A percentile compares a stretch with the other conserved stretches of the same genome.
Evolutionary conservation across 305 asterid genomes (phyloP).

Genomic region (Fraxinus angustifolia): DNA sequence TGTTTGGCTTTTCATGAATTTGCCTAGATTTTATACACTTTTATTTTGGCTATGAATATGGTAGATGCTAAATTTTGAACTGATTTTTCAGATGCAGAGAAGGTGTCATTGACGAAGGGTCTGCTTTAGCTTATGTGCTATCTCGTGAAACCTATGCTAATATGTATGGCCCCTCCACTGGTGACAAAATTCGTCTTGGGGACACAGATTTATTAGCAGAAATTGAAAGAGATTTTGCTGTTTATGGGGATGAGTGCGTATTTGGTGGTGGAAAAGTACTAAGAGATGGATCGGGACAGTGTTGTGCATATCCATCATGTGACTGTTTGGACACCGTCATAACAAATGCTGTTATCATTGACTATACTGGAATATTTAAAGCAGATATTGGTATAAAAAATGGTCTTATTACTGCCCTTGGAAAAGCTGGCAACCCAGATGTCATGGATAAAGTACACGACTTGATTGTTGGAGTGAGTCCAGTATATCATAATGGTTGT

Average conservation of each 20-base stretch:
- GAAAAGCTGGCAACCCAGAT: conserved; percentile 93
- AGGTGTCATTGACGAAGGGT: conserved; percentile 53
- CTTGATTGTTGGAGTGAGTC: conserved; percentile 76
- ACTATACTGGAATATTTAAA: conserved; percentile 85
- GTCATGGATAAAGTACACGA: conserved; percentile 52
- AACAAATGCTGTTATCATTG: conserved; percentile 82
- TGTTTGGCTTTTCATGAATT: conserved; percentile 18
- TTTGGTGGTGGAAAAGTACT: conserved; percentile 95
- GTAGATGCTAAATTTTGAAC: conserved; percentile 20
- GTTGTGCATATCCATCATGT: conserved; percentile 54
- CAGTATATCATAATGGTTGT: conserved; percentile 12
- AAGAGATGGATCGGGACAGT: conserved; percentile 94
- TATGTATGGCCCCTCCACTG: conserved; percentile 87
- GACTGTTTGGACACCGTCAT: conserved; percentile 82
- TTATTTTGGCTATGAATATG: conserved; percentile 1
- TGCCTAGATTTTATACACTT: neutral
- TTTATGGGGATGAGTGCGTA: conserved; percentile 87
- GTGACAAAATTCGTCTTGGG: conserved; percentile 85
- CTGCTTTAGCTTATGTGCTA: conserved; percentile 50
- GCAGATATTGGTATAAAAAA: conserved; percentile 88
- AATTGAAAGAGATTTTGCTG: conserved; percentile 65
- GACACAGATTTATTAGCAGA: conserved; percentile 87
- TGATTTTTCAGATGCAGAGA: conserved; percentile 70
- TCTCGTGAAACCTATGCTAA: conserved; percentile 74
- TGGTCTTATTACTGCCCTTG: conserved; percentile 57